Conservation (phyloP, 371 early-diverging fungal species). For the Nosema granulosis region DNA sequence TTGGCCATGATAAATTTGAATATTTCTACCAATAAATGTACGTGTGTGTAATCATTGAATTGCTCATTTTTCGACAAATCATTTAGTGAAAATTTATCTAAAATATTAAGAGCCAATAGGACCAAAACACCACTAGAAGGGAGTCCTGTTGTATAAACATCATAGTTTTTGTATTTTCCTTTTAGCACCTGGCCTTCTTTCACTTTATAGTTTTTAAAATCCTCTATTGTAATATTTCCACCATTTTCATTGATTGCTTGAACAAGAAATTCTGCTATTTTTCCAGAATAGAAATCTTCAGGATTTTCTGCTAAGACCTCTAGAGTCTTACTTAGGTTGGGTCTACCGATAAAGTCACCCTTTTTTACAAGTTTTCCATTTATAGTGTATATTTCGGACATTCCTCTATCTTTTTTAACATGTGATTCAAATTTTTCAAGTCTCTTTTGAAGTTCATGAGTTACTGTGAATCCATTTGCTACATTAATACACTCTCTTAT, state of each 20-base stretch:
- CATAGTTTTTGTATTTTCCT: slow-evolving; percentile 69
- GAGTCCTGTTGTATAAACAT: slow-evolving; percentile 56
- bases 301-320: slow-evolving; percentile 75
- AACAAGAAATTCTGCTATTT: slow-evolving; percentile 74
- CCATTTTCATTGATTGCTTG: slow-evolving; percentile 70
- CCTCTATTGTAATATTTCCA: slow-evolving; percentile 76
- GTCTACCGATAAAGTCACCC: slow-evolving; percentile 74
- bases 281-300: slow-evolving; percentile 78
- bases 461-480: slow-evolving; percentile 72
- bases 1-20: slow-evolving; percentile 82
- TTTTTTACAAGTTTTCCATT: slow-evolving; percentile 69
- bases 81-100: slow-evolving; percentile 72
- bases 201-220: slow-evolving; percentile 73
- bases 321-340: slow-evolving; percentile 75
- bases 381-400: slow-evolving; percentile 72
- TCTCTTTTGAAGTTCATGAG: slow-evolving; percentile 68
- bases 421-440: slow-evolving; percentile 51
- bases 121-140: slow-evolving; percentile 72
- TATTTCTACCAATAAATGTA: slow-evolving; percentile 74
- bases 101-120: slow-evolving; percentile 76
- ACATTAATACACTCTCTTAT: slow-evolving; percentile 76
- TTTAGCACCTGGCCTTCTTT: slow-evolving; percentile 71
- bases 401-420: slow-evolving; percentile 69
- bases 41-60: slow-evolving; percentile 23
- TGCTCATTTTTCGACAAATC: slow-evolving; percentile 17